Conservation (phyloP, 352 stramenopile species). For the Globisporangium uncinulatum region DNA sequence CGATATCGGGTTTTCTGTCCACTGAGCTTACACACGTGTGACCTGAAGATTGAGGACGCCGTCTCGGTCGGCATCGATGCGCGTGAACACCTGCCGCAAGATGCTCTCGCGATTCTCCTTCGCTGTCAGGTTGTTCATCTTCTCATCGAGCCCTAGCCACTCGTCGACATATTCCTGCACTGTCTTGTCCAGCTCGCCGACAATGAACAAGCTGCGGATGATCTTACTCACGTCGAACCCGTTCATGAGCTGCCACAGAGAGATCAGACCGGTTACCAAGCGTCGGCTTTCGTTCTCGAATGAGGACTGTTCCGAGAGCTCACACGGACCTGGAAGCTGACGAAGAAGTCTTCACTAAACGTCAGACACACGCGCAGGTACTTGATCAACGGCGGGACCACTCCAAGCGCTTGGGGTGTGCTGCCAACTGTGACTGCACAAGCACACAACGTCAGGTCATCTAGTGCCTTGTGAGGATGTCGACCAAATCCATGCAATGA, state of each 20-base stretch:
- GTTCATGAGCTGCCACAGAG: constrained; percentile 9
- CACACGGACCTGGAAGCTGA: constrained; percentile 26
- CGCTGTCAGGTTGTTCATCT: constrained; percentile 29
- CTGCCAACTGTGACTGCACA: constrained; percentile 11
- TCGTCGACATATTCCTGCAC: constrained; percentile 25
- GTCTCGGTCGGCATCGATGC: constrained; percentile 36
- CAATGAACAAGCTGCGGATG: constrained; percentile 26
- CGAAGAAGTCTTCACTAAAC: constrained; percentile 35
- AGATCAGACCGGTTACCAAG: not conserved
- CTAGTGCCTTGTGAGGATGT: not conserved
- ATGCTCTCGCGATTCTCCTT: constrained; percentile 30
- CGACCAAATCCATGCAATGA: not conserved
- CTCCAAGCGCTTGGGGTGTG: constrained; percentile 1
- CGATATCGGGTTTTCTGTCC: not conserved
- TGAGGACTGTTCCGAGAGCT: not conserved
- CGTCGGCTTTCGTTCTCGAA: not conserved
- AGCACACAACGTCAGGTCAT: not conserved
- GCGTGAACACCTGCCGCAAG: constrained; percentile 33
- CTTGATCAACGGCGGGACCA: constrained; percentile 13
- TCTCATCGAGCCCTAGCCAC: constrained; percentile 14
- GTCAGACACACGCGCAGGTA: constrained; percentile 34
- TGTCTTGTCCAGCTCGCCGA: constrained; percentile 34
- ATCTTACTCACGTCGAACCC: constrained; percentile 13
- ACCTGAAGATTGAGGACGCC: constrained; percentile 36
- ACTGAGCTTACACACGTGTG: not conserved